Evolutionary conservation across 148 eudicot species (phyloP), one percentile per base, ranked within the genome.

Genomic region (Chenopodium album): DNA sequence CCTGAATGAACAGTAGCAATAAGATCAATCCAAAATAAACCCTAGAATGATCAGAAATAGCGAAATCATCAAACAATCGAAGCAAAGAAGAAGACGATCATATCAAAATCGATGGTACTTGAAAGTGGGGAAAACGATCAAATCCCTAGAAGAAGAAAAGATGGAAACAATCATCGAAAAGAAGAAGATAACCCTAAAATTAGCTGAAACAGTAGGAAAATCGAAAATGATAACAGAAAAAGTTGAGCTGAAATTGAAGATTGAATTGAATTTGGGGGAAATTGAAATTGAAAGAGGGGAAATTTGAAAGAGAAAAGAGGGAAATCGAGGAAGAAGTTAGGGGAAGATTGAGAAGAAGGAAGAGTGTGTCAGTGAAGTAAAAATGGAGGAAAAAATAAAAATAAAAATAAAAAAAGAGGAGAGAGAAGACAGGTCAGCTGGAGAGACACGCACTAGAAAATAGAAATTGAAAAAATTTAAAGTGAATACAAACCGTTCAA

Each of bases 1-100:
- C 83, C 83, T 80, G 71, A 63, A 64, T 74, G 83, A 80, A 80
- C 78, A 80, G 83, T 74, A 34, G 2, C 29, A 80, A 0, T 7
- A 46, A 65, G 78, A 64, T 71, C 54, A 71, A 29, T 12, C 50
- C 22, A 17, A 1, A 71, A 71, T 4, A 80, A 80, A 80, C 83
- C 83, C 83, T 80, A 80, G 60, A 73, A 80, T 20, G 76, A 73
- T 62, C 82, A 79, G 19, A 59, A 59, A 59, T 59, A 4, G 63
- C n/a, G 63, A 19, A 59, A 59, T 59, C 63, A 17, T 59, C 7
- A 7, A 46, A 47, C 1, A 13, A 32, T 5, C 71, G 9, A 12
- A 20, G 11, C 31, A 20, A 13, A 13, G 7, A 56, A 56, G 34
- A 29, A 56, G 59, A 28, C 69, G 52, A 79, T 79, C 50, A 26